Base-by-base conservation (phyloP, 257 asterid species). In the Salvia miltiorrhiza region DNA sequence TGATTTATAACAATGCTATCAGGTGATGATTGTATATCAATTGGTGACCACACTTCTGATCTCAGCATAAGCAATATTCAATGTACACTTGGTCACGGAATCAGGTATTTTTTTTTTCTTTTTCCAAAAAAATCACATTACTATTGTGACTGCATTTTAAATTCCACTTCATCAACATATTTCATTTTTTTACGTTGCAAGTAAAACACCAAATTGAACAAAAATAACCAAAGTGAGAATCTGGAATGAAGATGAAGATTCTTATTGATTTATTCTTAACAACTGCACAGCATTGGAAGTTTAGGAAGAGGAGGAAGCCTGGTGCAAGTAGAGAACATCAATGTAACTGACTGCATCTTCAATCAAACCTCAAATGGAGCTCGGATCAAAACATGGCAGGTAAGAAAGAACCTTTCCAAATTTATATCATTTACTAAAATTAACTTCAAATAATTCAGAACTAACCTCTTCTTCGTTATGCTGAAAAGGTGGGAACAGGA, bases 311-410 rank as follows among this genome's bases (percentile, higher is more conserved):
- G 56, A 0, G 85, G 95, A 3, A 87, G 77, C 53, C 28, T 60
- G 48, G 96, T 76, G 5, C 78, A 74, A 66, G 96, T 91, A n/a
- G 82, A 87, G 58, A 80, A 78, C 40, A 85, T 92, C 32, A 78
- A 20, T 26, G 81, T 89, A 14, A 73, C 62, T 33, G 65, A 80
- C 66, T 77, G 78, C 40, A 26, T 60, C 55, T 82, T 92, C 81
- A 78, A 71, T 24, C 78, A 87, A 55, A 92, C 97, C 14, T 79
- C 95, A 9, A 89, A 92, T 63, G 96, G 98, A 77, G 98, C 94
- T 76, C 81, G 98, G 19, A 92, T 92, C 79, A 92, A 92, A 78
- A 89, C 95, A 59, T 89, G 98, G 95, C 90, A 89, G 95, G 98
- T 92, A 1, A 37, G 9, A 0, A 9, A 52, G 4, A 53, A 53